These are phyloP conservation scores for Globisporangium radiosum DNA, from an alignment of 352 stramenopile species.

Conservation along the genomic window DNA sequence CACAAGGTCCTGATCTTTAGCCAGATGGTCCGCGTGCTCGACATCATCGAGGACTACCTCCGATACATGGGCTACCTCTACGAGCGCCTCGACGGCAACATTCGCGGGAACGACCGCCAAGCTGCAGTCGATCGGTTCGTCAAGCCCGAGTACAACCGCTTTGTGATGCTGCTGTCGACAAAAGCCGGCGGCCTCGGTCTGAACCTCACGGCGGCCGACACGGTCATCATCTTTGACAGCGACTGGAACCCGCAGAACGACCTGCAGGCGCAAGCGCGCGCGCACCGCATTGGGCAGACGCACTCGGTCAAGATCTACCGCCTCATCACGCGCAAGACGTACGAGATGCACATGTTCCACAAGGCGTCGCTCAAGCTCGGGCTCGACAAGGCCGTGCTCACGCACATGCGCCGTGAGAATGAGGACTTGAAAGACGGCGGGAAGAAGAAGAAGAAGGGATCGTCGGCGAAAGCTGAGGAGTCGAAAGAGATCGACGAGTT, in stretches of 20 bases:
- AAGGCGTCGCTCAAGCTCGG: slow-evolving; percentile 90
- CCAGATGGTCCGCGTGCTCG: slow-evolving; percentile 98
- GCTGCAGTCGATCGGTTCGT: slow-evolving; percentile 84
- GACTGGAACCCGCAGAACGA: slow-evolving; percentile 99
- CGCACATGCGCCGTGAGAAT: slow-evolving; percentile 86
- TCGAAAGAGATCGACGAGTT: slow-evolving; percentile 90
- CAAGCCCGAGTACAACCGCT: slow-evolving; percentile 89
- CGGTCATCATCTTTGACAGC: slow-evolving; percentile 97
- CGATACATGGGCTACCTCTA: slow-evolving; percentile 88
- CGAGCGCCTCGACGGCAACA: slow-evolving; percentile 97
- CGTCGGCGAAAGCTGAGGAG: slow-evolving; percentile 65
- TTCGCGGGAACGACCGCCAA: slow-evolving; percentile 88
- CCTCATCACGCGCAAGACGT: slow-evolving; percentile 89
- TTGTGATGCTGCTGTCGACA: slow-evolving; percentile 98
- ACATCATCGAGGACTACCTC: slow-evolving; percentile 99
- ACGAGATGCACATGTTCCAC: slow-evolving; percentile 95
- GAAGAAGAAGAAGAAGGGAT: slow-evolving; percentile 32
- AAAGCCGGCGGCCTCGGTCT: slow-evolving; percentile 93
- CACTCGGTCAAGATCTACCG: slow-evolving; percentile 89
- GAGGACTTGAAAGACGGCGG: slow-evolving; percentile 51
- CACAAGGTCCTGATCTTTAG: slow-evolving; percentile 99
- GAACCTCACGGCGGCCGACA: slow-evolving; percentile 93
- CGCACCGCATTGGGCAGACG: slow-evolving; percentile 89
- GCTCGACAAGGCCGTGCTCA: slow-evolving; percentile 91
- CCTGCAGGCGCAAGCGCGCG: slow-evolving; percentile 90